Evolutionary conservation across 176 grass and related monocot genomes (phyloP).

Genomic region (Avena insularis): DNA sequence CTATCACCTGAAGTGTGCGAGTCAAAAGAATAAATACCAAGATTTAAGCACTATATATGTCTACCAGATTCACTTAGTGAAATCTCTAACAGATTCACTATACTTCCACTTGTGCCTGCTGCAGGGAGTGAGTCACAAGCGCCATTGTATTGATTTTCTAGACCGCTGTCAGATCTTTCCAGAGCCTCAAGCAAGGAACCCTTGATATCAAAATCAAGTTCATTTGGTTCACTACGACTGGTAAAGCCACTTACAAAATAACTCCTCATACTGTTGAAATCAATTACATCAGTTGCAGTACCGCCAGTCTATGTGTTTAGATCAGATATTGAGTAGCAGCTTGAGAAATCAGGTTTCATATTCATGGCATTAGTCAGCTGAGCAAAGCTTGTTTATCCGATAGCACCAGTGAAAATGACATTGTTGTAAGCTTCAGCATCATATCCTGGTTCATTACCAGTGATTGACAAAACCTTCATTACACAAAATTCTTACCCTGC

Average conservation of each 20-base stretch:
- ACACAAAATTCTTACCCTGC: no score
- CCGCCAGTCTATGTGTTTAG: conserved; percentile 59
- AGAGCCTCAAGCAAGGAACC: conserved; percentile 79
- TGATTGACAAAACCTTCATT: conserved; percentile 46
- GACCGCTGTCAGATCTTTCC: conserved; percentile 63
- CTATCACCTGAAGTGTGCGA: background rate
- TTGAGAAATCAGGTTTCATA: conserved; percentile 67
- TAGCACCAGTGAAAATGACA: conserved; percentile 62
- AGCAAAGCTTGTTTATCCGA: conserved; percentile 60
- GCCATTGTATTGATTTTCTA: conserved; percentile 70
- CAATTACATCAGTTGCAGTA: conserved; percentile 56
- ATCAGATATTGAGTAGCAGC: conserved; percentile 59
- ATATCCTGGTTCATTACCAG: conserved; percentile 54
- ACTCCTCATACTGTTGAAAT: conserved; percentile 50
- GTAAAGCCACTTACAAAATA: conserved; percentile 66
- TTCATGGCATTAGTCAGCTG: conserved; percentile 62
- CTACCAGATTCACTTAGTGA: conserved; percentile 13
- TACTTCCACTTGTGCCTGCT: conserved; percentile 54
- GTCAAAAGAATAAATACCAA: conserved; percentile 10
- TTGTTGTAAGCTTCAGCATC: conserved; percentile 55
- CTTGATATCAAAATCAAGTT: conserved; percentile 84
- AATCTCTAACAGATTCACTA: conserved; percentile 28
- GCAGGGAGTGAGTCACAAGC: conserved; percentile 58
- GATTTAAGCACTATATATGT: conserved; percentile 22
- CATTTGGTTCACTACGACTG: conserved; percentile 55